Percentiles rank a stretch among this genome's conserved stretches.
Conservation (phyloP, 169 alveolate species). For the Cryptosporidium bovis region DNA sequence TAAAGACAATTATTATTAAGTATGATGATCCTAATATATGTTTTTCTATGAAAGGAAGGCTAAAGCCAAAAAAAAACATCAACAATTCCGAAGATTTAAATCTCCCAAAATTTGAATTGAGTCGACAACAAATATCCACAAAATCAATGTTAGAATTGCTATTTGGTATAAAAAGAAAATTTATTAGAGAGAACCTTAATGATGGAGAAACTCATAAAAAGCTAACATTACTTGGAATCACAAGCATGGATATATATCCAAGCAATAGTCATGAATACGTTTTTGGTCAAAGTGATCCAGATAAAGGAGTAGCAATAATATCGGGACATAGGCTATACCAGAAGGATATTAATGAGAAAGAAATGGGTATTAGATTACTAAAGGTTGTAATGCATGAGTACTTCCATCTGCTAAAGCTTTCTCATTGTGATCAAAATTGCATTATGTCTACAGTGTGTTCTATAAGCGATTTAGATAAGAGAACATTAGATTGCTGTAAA, state of each 20-base stretch:
- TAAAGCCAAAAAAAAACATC: background rate
- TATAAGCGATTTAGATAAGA: conserved; percentile 31
- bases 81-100: no score
- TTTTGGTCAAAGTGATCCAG: conserved; percentile 69
- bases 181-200: background rate
- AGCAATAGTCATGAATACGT: conserved; percentile 28
- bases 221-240: conserved; percentile 44
- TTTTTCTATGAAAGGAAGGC: conserved; percentile 28
- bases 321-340: conserved; percentile 47
- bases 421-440: conserved; percentile 22
- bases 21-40: background rate
- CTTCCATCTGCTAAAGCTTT: conserved; percentile 38
- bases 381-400: conserved; percentile 67
- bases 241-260: conserved; percentile 63
- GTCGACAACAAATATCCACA: conserved; percentile 33
- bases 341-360: conserved; percentile 6
- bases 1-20: conserved; percentile 7
- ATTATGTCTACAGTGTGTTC: conserved; percentile 61
- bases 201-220: background rate
- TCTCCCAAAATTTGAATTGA: background rate
- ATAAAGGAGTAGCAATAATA: conserved; percentile 62
- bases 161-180: conserved; percentile 9
- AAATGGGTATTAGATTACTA: conserved; percentile 21
- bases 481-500: conserved; percentile 41
- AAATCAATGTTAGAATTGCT: conserved; percentile 27